phyloP scores from a whole-genome alignment of 1,284 basidiomycete species.

The Pseudozyma sp. region DNA sequence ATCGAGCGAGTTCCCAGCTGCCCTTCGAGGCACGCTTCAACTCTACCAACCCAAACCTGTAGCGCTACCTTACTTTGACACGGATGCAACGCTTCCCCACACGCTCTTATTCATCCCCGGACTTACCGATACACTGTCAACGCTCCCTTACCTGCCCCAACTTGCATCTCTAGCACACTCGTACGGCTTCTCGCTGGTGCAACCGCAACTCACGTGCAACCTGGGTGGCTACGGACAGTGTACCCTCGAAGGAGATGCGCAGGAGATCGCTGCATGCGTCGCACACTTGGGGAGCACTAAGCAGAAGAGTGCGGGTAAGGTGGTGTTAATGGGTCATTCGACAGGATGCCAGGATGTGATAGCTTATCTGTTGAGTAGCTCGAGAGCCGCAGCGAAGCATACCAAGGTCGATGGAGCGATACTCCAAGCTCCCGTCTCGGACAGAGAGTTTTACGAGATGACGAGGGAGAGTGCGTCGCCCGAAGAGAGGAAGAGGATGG shows the following conservation, averaged over 20 bases:
- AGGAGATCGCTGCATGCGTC: slow-evolving; percentile 53
- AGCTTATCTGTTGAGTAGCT: slow-evolving; percentile 38
- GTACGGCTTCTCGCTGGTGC: slow-evolving; percentile 53
- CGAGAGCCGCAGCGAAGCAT: not conserved
- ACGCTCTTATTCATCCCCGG: slow-evolving; percentile 58
- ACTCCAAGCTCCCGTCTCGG: slow-evolving; percentile 64
- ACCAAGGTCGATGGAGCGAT: slow-evolving; percentile 57
- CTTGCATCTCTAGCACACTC: slow-evolving; percentile 32
- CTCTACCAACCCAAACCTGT: slow-evolving; percentile 52
- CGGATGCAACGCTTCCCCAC: slow-evolving; percentile 42
- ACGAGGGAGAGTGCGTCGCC: slow-evolving; percentile 1
- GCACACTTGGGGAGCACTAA: slow-evolving; percentile 32
- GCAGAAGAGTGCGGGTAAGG: slow-evolving; percentile 26
- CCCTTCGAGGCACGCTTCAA: slow-evolving; percentile 33
- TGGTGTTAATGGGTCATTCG: slow-evolving; percentile 66
- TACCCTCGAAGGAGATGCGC: slow-evolving; percentile 63
- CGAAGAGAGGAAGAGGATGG: slow-evolving; percentile 8
- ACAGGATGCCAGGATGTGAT: slow-evolving; percentile 65
- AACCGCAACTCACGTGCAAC: slow-evolving; percentile 55
- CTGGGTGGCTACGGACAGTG: slow-evolving; percentile 60
- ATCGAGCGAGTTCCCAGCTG: slow-evolving; percentile 1
- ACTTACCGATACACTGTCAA: slow-evolving; percentile 59
- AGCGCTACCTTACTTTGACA: slow-evolving; percentile 56
- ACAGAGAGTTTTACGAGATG: slow-evolving; percentile 57
- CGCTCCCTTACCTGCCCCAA: slow-evolving; percentile 53